Conservation (phyloP, 148 eudicot genomes). For the Chenopodium quinoa region DNA sequence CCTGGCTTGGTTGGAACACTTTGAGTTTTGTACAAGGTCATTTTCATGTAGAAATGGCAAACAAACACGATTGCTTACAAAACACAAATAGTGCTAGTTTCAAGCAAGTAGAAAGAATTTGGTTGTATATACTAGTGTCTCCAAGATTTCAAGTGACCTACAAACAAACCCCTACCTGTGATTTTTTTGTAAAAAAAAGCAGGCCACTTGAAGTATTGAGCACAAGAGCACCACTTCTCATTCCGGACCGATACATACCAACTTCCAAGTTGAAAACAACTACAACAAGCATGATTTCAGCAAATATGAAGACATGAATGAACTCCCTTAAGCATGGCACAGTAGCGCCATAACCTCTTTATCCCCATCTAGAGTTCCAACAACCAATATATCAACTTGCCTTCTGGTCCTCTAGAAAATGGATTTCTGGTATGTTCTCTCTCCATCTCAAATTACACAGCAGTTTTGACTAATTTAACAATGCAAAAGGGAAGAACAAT, state of each 20-base stretch:
- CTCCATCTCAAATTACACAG: not conserved
- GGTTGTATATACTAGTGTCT: no score
- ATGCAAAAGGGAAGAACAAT: not conserved
- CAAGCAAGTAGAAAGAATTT: no score
- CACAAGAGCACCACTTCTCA: not conserved
- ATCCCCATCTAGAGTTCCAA: not conserved
- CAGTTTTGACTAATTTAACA: not conserved
- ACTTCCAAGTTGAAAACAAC: not conserved
- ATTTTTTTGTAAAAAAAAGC: not conserved
- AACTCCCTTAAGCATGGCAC: not conserved
- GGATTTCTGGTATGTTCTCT: not conserved
- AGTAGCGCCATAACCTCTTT: not conserved
- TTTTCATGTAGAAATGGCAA: no score
- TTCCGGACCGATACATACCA: not conserved
- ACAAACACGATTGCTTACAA: no score
- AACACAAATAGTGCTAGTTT: no score
- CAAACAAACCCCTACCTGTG: no score
- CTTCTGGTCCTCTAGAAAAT: not conserved
- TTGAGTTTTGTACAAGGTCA: no score
- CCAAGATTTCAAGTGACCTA: no score
- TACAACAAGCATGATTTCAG: not conserved
- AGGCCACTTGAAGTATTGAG: not conserved
- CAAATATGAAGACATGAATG: not conserved
- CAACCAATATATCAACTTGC: no score
- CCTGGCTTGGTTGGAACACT: no score